Base-by-base conservation (phyloP, 2,329 filamentous ascomycete species). In the Elsinoe batatas region DNA sequence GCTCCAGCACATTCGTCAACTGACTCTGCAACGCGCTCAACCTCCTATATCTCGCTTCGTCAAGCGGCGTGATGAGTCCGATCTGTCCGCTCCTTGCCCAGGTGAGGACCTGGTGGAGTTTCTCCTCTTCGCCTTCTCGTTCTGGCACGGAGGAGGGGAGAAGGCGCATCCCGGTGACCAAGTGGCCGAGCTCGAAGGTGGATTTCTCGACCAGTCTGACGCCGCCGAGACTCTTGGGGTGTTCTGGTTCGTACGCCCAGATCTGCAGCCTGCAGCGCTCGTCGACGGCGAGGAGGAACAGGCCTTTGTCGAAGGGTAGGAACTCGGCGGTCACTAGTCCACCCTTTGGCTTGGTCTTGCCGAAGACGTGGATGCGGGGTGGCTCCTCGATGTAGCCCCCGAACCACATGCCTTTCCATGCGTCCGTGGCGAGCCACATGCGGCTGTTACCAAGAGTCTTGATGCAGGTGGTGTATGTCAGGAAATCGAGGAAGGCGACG, bases 401-500 rank as follows among this genome's bases (percentile, higher is more conserved):
- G 62, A 98, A 94, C 90, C 93, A 97, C 2, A 97, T 77, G 0
- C 93, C 93, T 72, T 95, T 95, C 67, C 93, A 83, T 0, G 87
- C 88, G 72, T 98, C 93, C 0, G 88, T 87, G 72, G 96, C 83
- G 10, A 95, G 77, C 64, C 88, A 90, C 67, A 98, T 77, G 0
- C 91, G 91, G 0, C 89, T 94, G 1, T 85, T 83, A 3, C 83
- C 83, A 15, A 98, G 77, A 64, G 89, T 88, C 65, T 91, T 93
- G 54, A 89, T 80, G n/a, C 85, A 82, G 2, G 84, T 88, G 11
- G 95, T 88, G 64, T 95, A 93, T 70, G 88, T 94, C 72, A 88
- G 93, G 83, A 96, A 94, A 65, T 98, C 93, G 78, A 98, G 87
- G 67, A 98, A 98, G 0, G 93, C 93, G 3, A 98, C 91, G 0